These are phyloP conservation scores for Colletotrichum sp. DNA, from an alignment of 2,329 filamentous ascomycete species.

Conservation along the genomic window DNA sequence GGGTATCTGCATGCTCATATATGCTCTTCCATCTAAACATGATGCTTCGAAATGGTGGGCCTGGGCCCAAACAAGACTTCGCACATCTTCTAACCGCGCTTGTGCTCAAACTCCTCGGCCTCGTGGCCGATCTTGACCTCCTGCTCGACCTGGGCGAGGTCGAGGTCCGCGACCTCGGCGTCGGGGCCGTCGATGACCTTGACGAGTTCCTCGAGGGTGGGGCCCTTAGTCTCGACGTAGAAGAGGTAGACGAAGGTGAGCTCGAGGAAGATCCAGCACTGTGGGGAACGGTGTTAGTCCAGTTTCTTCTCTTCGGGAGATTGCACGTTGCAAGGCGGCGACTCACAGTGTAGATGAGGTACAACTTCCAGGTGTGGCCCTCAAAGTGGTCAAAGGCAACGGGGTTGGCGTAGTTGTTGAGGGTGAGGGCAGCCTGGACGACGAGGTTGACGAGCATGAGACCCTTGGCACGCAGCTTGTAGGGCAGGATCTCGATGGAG, in stretches of 20 bases:
- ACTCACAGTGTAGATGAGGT: constrained; percentile 60
- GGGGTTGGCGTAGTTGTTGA: constrained; percentile 61
- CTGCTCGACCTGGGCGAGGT: constrained; percentile 51
- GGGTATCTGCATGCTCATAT: constrained; percentile 15
- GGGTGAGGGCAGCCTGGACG: constrained; percentile 58
- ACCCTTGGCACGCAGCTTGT: constrained; percentile 56
- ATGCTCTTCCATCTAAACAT: background rate
- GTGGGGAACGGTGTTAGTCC: background rate
- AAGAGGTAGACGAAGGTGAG: constrained; percentile 60
- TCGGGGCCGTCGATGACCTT: constrained; percentile 70
- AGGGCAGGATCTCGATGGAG: constrained; percentile 55
- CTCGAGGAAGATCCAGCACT: constrained; percentile 58
- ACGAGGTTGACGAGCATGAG: constrained; percentile 62
- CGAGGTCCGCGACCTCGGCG: constrained; percentile 51
- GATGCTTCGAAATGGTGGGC: background rate
- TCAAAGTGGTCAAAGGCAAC: constrained; percentile 54
- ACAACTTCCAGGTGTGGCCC: constrained; percentile 56
- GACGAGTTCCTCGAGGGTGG: constrained; percentile 70
- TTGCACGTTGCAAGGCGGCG: background rate
- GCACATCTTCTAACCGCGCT: constrained; percentile 2
- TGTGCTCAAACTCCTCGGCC: constrained; percentile 18
- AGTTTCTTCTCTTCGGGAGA: too few relatives aligned
- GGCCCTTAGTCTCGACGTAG: constrained; percentile 66
- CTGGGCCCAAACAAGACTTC: background rate
- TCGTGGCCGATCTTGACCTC: constrained; percentile 30